Percentiles rank a stretch among this genome's conserved stretches.
Conservation (phyloP, 2,329 filamentous ascomycete species). For the Paraphaeosphaeria sporulosa region DNA sequence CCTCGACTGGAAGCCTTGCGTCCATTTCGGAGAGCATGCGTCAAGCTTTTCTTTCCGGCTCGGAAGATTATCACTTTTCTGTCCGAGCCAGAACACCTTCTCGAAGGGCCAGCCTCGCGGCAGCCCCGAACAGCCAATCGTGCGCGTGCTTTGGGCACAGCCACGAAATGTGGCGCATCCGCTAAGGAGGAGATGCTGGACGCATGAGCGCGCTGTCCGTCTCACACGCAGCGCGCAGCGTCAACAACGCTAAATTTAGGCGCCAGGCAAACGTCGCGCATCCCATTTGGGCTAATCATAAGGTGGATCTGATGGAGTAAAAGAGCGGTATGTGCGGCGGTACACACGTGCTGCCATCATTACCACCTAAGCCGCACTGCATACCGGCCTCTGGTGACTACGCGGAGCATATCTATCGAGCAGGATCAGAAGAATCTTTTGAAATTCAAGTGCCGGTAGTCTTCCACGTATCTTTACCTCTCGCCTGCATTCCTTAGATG, state of each 20-base stretch:
- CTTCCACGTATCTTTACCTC: background rate
- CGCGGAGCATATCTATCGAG: background rate
- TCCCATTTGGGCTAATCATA: conserved; percentile 12
- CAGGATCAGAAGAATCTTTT: background rate
- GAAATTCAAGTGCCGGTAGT: too few species aligned
- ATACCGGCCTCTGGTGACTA: background rate
- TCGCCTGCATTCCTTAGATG: background rate
- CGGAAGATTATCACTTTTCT: background rate
- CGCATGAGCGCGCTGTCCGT: conserved; percentile 10
- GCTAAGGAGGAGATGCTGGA: background rate
- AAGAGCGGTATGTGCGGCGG: conserved; percentile 11
- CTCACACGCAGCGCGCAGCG: conserved; percentile 15
- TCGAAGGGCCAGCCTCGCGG: background rate
- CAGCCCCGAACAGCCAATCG: conserved; percentile 1
- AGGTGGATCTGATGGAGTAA: conserved; percentile 2
- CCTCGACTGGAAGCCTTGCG: background rate
- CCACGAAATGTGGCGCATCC: conserved; percentile 9
- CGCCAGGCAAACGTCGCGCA: conserved; percentile 10
- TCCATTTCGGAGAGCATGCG: background rate
- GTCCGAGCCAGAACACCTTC: background rate
- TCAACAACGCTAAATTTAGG: conserved; percentile 12
- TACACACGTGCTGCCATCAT: background rate
- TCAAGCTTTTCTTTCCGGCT: background rate
- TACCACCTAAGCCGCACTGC: background rate
- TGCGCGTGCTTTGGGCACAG: background rate